Percentiles rank a stretch among this genome's conserved stretches.
These are phyloP conservation scores for Lichtheimia corymbifera DNA, from an alignment of 371 early-diverging fungal species.

Conservation along the genomic window DNA sequence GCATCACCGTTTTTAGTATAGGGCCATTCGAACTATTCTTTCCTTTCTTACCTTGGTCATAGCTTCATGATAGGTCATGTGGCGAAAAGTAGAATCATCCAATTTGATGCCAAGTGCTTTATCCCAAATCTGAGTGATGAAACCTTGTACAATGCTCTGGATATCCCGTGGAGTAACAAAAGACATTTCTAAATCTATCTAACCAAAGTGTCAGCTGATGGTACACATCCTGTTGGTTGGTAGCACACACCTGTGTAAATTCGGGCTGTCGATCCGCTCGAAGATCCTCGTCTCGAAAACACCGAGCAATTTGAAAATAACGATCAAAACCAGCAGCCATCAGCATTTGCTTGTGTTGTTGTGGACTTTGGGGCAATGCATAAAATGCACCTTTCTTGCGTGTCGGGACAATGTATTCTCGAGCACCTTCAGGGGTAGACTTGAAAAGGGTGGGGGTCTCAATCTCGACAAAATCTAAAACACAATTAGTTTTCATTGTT, in stretches of 20 bases:
- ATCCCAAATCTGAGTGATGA: constrained; percentile 73
- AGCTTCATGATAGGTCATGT: constrained; percentile 81
- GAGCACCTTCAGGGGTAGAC: constrained; percentile 93
- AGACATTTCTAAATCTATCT: constrained; percentile 91
- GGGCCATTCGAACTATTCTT: neutral
- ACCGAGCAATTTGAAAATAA: constrained; percentile 93
- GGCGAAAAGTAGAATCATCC: constrained; percentile 53
- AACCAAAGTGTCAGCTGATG: constrained; percentile 4
- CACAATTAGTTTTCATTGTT: neutral
- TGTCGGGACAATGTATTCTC: constrained; percentile 93
- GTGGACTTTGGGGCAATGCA: constrained; percentile 91
- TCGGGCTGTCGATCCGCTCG: constrained; percentile 93
- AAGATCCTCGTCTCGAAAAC: constrained; percentile 91
- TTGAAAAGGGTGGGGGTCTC: constrained; percentile 92
- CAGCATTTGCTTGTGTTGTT: constrained; percentile 91
- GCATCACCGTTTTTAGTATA: neutral
- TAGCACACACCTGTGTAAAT: constrained; percentile 76
- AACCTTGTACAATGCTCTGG: constrained; percentile 73
- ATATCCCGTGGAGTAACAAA: constrained; percentile 75
- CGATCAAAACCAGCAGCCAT: constrained; percentile 91
- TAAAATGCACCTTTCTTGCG: constrained; percentile 76
- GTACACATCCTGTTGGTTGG: neutral
- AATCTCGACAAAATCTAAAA: constrained; percentile 81
- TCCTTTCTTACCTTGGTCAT: constrained; percentile 60
- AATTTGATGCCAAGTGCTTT: constrained; percentile 55